Conservation (phyloP, 306 rosid genomes). For the Malus fusca region DNA sequence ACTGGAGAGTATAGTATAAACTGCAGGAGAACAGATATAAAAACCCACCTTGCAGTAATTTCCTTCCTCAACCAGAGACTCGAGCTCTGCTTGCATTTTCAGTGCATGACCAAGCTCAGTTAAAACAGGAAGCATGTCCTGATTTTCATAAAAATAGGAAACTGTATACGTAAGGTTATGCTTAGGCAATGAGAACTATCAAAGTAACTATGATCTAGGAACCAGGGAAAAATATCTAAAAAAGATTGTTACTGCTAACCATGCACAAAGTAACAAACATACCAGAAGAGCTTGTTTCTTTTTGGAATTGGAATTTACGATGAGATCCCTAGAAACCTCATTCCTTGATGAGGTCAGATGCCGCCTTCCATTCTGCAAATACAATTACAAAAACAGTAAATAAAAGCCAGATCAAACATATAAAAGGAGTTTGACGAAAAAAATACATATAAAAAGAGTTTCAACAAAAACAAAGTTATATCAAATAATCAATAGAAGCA, state of each 20-base stretch:
- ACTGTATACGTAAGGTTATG: neutral
- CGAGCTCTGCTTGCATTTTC: constrained; percentile 85
- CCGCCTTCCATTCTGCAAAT: constrained; percentile 91
- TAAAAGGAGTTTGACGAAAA: neutral
- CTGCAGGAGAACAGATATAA: constrained; percentile 21
- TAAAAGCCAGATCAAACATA: constrained; percentile 17
- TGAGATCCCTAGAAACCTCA: constrained; percentile 97
- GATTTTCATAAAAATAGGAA: constrained; percentile 13
- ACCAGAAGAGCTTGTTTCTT: constrained; percentile 94
- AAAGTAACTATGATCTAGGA: neutral
- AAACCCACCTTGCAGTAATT: constrained; percentile 81
- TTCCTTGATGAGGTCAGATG: constrained; percentile 79
- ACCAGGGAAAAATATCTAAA: constrained; percentile 8
- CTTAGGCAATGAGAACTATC: neutral
- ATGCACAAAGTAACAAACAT: constrained; percentile 21
- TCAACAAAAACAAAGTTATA: neutral
- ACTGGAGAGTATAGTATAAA: constrained; percentile 6
- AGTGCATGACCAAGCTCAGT: constrained; percentile 71
- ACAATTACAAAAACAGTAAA: constrained; percentile 17
- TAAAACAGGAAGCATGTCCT: constrained; percentile 88
- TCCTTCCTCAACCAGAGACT: constrained; percentile 81
- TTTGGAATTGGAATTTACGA: constrained; percentile 83
- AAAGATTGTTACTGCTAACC: constrained; percentile 11
- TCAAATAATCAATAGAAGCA: constrained; percentile 2
- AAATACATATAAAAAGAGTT: no score